Conservation (phyloP, 306 rosid species). For the Cercis canadensis region DNA sequence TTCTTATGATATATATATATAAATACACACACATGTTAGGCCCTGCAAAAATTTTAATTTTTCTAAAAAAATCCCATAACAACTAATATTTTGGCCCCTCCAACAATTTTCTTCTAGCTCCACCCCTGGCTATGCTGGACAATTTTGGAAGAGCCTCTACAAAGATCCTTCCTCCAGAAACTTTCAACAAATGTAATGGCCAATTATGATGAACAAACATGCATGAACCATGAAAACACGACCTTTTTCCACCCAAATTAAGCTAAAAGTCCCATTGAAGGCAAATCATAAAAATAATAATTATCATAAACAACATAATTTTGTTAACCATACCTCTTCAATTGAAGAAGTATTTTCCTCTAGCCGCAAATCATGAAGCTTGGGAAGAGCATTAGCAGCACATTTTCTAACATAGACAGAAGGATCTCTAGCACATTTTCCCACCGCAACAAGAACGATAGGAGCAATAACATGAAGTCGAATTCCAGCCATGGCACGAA, state of each 20-base stretch:
- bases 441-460: conserved; percentile 85
- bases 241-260: background rate
- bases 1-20: too few species aligned
- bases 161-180: background rate
- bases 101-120: too few species aligned
- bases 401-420: conserved; percentile 92
- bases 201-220: background rate
- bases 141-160: background rate
- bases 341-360: conserved; percentile 73
- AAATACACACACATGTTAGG: too few species aligned
- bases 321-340: conserved; percentile 76
- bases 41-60: too few species aligned
- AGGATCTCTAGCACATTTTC: conserved; percentile 93
- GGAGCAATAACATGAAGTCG: conserved; percentile 90
- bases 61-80: too few species aligned
- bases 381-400: conserved; percentile 96
- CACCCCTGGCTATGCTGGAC: background rate
- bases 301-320: background rate
- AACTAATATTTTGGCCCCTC: too few species aligned
- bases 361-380: conserved; percentile 87
- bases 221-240: background rate
- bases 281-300: conserved; percentile 7
- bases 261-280: conserved; percentile 14
- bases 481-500: conserved; percentile 96
- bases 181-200: background rate